A percentile compares a stretch with the other conserved stretches of the same genome.
phyloP scores from a whole-genome alignment of 768 basidiomycete species.

The Clavulina sp. region DNA sequence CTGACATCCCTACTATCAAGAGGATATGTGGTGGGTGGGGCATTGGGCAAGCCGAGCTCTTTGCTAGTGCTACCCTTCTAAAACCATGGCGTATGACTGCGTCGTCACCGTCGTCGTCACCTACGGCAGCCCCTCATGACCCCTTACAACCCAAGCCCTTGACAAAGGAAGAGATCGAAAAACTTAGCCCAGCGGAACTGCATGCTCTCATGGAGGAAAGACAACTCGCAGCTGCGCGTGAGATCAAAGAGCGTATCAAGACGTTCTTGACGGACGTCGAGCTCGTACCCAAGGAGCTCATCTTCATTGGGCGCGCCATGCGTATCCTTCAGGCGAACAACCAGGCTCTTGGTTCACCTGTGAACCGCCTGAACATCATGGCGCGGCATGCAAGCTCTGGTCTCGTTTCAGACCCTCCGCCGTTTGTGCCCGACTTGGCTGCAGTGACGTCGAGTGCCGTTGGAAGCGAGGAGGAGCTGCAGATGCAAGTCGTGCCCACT shows the following conservation, averaged over 20 bases:
- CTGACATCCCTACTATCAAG: background rate
- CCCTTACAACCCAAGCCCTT: background rate
- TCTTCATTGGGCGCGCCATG: background rate
- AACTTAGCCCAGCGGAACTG: too few relatives aligned
- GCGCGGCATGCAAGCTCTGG: background rate
- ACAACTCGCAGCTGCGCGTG: background rate
- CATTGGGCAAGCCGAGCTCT: background rate
- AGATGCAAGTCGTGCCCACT: too few relatives aligned
- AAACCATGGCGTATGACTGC: background rate
- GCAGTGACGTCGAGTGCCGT: too few relatives aligned
- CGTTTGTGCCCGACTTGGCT: background rate
- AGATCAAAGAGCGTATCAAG: background rate
- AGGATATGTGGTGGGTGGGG: background rate
- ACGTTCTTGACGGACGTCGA: background rate
- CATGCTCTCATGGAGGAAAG: background rate
- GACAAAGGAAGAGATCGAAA: background rate
- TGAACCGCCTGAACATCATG: background rate
- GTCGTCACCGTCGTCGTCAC: background rate
- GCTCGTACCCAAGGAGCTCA: background rate
- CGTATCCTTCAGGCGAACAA: background rate
- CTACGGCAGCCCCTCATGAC: too few relatives aligned
- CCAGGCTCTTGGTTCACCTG: background rate
- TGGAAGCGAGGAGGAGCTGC: too few relatives aligned
- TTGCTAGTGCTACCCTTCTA: background rate
- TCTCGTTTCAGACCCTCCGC: background rate